Evolutionary conservation across 352 stramenopile species (phyloP).

Genomic region (Aphanomyces invadans): DNA sequence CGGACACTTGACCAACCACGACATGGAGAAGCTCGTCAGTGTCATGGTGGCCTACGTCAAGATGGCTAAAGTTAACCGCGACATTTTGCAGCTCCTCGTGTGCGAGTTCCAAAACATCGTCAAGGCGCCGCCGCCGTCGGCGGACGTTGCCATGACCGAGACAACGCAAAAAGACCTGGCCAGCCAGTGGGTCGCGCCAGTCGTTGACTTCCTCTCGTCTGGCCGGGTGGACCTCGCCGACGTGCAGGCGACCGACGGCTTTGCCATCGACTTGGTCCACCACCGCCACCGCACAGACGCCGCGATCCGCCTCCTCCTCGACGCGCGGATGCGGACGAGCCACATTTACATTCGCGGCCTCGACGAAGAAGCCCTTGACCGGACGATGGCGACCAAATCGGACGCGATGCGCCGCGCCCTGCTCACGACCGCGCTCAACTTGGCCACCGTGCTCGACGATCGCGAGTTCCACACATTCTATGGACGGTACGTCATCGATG

Average conservation of each 20-base stretch:
- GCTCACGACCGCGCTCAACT: slow-evolving; percentile 78
- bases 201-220: slow-evolving; percentile 75
- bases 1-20: slow-evolving; percentile 52
- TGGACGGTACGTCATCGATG: slow-evolving; percentile 30
- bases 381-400: slow-evolving; percentile 43
- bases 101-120: slow-evolving; percentile 57
- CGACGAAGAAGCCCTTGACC: slow-evolving; percentile 52
- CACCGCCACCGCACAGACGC: slow-evolving; percentile 77
- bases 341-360: slow-evolving; percentile 81
- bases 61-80: slow-evolving; percentile 77
- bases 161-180: too few species aligned
- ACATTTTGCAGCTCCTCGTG: slow-evolving; percentile 85
- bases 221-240: slow-evolving; percentile 65
- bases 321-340: slow-evolving; percentile 74
- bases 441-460: slow-evolving; percentile 74
- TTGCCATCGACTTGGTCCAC: slow-evolving; percentile 47
- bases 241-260: slow-evolving; percentile 48
- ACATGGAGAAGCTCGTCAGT: slow-evolving; percentile 77
- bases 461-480: slow-evolving; percentile 85
- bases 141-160: slow-evolving; percentile 54
- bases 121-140: slow-evolving; percentile 55
- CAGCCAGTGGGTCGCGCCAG: slow-evolving; percentile 37
- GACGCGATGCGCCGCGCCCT: slow-evolving; percentile 61
- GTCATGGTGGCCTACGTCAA: slow-evolving; percentile 78
- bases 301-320: slow-evolving; percentile 65